Base-by-base conservation (phyloP, 208 protist genomes). In the Wallacemonas sp. region DNA sequence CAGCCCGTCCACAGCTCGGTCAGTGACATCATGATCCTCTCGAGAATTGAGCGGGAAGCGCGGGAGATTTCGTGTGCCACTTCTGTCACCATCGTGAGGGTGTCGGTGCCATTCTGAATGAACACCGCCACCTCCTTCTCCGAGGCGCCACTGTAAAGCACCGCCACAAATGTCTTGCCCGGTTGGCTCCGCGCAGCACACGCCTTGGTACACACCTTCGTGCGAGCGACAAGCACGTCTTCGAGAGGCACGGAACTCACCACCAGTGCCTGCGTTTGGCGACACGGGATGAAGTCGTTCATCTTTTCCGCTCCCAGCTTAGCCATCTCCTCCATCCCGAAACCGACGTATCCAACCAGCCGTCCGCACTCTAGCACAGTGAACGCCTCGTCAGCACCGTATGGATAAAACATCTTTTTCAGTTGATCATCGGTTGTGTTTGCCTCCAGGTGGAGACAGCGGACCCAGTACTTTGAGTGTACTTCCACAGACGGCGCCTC, bases 301-400 rank as follows among this genome's bases (percentile, higher is more conserved):
- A 92, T 90, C 71, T 95, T 92, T 60, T 87, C 77, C 6, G 66
- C 77, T 2, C 79, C 85, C 9, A 91, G 68, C 1, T 76, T 71
- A 2, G 81, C 78, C 86, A 91, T 92, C 54, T 79, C 78, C 5
- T 48, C 62, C 41, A 76, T 79, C 17, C 81, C 76, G 72, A 95
- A 95, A 21, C 89, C 80, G 22, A 95, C 89, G 55, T 78, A 92
- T 4, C 89, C 89, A 9, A 75, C 55, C 29, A 91, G 64, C 46
- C 62, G 73, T 4, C n/a, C 26, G 17, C 22, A 24, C 50, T 57
- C 50, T 27, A 37, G 21, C 8, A 77, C 46, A 15, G 74, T 75
- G 68, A 92, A 89, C 19, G 86, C 85, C 45, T 95, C 86, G 59
- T 95, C 86, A 26, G 74, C 89, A 21, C 89, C 83, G 64, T 91